Evolutionary conservation across 1,284 basidiomycete genomes (phyloP), one percentile per base, ranked within the genome.

Genomic region (Pisolithus thermaeus): DNA sequence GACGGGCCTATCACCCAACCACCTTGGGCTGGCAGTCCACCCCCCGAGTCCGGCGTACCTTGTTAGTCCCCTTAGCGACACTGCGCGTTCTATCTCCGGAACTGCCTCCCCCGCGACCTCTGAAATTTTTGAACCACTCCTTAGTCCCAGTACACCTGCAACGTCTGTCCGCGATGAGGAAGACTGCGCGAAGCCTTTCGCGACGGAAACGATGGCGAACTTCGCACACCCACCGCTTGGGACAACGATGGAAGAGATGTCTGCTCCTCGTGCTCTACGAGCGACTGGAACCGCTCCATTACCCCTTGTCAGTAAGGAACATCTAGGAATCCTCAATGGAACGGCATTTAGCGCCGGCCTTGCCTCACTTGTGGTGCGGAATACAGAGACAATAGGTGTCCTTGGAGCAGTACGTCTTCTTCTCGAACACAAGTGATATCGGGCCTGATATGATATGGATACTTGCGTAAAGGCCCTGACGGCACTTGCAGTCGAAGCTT

Each of bases 401-500:
- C 74, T 93, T 23, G 77, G 84, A 9, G 55, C 64, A 2, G 67
- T 69, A 46, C 51, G 63, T 59, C 0, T n/a, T 14, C 11, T 40
- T 23, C 8, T 22, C 7, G 3, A 0, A 40, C 1, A 3, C 2
- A 25, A 11, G 4, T 27, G n/a, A 20, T 16, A 14, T n/a, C 27
- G 3, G 27, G 22, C 12, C 25, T n/a, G n/a, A 23, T 43, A 23
- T 43, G 5, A 27, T 43, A 20, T 32, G 3, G 12, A 51, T 50
- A 28, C 53, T 25, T 12, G 7, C 9, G 16, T 5, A 32, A 80
- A 92, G 73, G 80, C 87, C 7, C 80, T 83, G 59, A 94, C 92
- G 0, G 90, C 92, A 1, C 80, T 94, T 77, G 89, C 90, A 16
- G 83, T 84, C 11, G 91, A 94, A 63, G 91, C 90, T 9, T 79